Conservation (phyloP, 805 yeast genomes). For the Osmozyma mogii region DNA sequence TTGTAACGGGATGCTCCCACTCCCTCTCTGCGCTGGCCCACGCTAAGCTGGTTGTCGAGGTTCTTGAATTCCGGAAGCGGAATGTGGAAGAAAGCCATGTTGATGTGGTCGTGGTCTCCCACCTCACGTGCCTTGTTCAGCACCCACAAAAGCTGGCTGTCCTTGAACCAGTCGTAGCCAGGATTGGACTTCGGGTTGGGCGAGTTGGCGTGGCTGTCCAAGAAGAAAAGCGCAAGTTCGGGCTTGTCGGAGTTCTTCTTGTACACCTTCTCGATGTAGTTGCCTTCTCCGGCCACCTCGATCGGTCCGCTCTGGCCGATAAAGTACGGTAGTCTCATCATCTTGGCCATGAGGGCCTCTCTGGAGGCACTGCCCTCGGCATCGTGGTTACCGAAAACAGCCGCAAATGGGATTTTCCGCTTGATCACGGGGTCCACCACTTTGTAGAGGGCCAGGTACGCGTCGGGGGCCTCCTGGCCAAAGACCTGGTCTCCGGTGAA, state of each 20-base stretch:
- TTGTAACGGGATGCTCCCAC: constrained; percentile 72
- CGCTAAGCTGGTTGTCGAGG: constrained; percentile 28
- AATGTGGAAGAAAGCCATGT: constrained; percentile 92
- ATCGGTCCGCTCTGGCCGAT: constrained; percentile 55
- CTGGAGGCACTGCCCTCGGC: constrained; percentile 72
- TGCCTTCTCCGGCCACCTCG: constrained; percentile 75
- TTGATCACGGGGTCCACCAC: constrained; percentile 61
- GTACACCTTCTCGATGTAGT: constrained; percentile 39
- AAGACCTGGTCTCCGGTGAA: constrained; percentile 88
- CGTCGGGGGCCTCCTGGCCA: constrained; percentile 74
- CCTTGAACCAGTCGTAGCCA: constrained; percentile 84
- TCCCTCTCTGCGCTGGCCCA: constrained; percentile 65
- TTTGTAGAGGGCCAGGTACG: constrained; percentile 76
- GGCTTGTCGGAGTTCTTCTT: too few species aligned
- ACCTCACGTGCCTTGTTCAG: constrained; percentile 20
- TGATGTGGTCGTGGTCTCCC: constrained; percentile 40
- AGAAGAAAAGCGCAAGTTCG: constrained; percentile 53
- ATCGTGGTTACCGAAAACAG: constrained; percentile 90
- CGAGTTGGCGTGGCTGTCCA: constrained; percentile 80
- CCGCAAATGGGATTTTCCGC: constrained; percentile 72
- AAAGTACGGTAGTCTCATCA: constrained; percentile 59
- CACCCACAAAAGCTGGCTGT: constrained; percentile 56
- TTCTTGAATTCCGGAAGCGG: constrained; percentile 82
- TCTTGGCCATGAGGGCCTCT: constrained; percentile 49
- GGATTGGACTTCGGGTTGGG: constrained; percentile 55